phyloP scores from a whole-genome alignment of 2,329 filamentous ascomycete species.

The Fusarium torreyae region DNA sequence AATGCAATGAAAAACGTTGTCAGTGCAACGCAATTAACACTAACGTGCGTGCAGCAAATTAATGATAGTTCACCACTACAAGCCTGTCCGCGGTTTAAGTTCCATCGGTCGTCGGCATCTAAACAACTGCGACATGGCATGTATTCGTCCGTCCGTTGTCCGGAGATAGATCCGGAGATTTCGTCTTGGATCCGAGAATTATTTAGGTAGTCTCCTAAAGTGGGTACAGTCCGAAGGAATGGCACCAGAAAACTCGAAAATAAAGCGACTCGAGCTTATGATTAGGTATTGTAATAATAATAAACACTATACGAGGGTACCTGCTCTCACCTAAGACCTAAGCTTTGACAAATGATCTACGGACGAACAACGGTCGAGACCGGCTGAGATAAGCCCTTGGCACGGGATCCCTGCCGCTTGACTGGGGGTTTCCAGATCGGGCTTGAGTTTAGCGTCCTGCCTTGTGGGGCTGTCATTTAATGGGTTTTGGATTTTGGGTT shows the following conservation, averaged over 20 bases:
- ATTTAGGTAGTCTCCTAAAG: background rate
- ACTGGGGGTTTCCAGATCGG: slow-evolving; percentile 23
- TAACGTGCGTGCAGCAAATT: slow-evolving; percentile 10
- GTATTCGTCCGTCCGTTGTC: background rate
- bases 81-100: background rate
- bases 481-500: background rate
- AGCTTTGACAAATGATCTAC: background rate
- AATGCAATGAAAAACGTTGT: slow-evolving; percentile 20
- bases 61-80: background rate
- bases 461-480: slow-evolving; percentile 19
- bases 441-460: slow-evolving; percentile 16
- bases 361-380: slow-evolving; percentile 28
- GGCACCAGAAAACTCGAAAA: no score
- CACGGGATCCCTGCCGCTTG: slow-evolving; percentile 27
- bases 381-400: slow-evolving; percentile 15
- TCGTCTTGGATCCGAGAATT: slow-evolving; percentile 25
- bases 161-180: slow-evolving; percentile 32
- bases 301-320: background rate
- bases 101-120: slow-evolving; percentile 24
- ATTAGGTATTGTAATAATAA: no score
- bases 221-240: background rate
- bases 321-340: background rate
- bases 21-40: slow-evolving; percentile 1
- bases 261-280: no score
- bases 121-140: slow-evolving; percentile 1